phyloP scores from a whole-genome alignment of 2,329 filamentous ascomycete genomes.

The Cylindrodendrum hubeiense region DNA sequence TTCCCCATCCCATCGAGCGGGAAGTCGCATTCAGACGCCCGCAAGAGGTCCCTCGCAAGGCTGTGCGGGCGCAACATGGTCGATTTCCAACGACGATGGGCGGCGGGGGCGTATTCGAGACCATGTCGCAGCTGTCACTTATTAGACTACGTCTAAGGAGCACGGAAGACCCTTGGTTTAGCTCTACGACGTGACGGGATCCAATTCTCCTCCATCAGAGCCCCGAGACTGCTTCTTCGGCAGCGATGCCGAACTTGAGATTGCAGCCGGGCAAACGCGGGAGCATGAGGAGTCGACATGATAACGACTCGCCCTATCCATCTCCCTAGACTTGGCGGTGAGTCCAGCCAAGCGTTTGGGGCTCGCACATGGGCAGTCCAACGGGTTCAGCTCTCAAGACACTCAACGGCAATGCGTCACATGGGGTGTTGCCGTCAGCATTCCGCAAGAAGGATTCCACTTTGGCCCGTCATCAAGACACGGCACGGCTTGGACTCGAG shows the following conservation, averaged over 20 bases:
- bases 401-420: background rate
- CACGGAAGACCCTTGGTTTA: conserved; percentile 6
- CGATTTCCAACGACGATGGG: conserved; percentile 28
- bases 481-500: conserved; percentile 9
- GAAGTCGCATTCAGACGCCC: conserved; percentile 47
- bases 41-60: conserved; percentile 41
- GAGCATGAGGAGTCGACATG: conserved; percentile 2
- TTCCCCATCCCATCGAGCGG: conserved; percentile 36
- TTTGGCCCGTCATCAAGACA: background rate
- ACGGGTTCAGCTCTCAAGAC: background rate
- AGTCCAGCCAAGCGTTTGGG: background rate
- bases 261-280: conserved; percentile 7
- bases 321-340: background rate
- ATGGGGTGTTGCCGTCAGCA: background rate
- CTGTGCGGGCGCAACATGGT: conserved; percentile 46
- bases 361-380: background rate
- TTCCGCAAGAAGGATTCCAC: background rate
- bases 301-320: conserved; percentile 15
- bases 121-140: conserved; percentile 16
- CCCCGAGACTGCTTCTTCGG: background rate
- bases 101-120: conserved; percentile 22
- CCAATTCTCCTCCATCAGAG: background rate
- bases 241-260: background rate
- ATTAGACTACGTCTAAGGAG: conserved; percentile 16
- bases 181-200: background rate